Evolutionary conservation across 2,329 filamentous ascomycete genomes (phyloP), one percentile per base, ranked within the genome.

Genomic region (Aspergillus quadricinctus): DNA sequence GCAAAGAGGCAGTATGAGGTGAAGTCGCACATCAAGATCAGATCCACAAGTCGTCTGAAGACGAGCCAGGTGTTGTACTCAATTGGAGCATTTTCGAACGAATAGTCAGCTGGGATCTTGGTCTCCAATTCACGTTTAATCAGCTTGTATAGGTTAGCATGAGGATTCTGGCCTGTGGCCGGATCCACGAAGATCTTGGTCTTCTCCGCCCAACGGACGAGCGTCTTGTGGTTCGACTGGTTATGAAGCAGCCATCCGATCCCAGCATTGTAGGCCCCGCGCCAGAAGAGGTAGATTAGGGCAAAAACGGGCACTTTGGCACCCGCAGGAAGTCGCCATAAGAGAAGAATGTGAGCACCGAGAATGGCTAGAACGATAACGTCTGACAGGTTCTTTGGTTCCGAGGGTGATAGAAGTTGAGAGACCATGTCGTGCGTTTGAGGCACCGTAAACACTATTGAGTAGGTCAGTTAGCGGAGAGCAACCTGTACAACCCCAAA

Each of bases 11-110:
- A 94, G 81, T 97, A 99, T 50, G 93, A 96, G 61, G 89, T 87
- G 74, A 99, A 99, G 78, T 99, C 94, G 81, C 92, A 97, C 92
- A 99, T 96, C 70, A 99, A 81, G 71, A 97, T 97, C 72, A 99
- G 79, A 78, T 99, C 94, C 70, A 97, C 94, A 31, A 97, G 84
- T 66, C 94, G 88, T 65, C 94, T 88, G 78, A 99, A 99, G 64
- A 97, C 85, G 55, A 99, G 83, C 94, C 94, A 99, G 45, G 94
- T 96, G 78, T 99, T 99, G 83, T 97, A 99, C 82, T 99, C 94
- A 73, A 97, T 81, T 17, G 94, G 94, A 0, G 93, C 93, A 65
- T 89, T 84, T 66, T 96, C 92, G 70, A 99, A 96, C 61, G 87
- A 86, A 79, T 97, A 99, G 78, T 99, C 92, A 68, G 89, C 83